phyloP scores from a whole-genome alignment of 345 rosid species.

The Populus euphratica region DNA sequence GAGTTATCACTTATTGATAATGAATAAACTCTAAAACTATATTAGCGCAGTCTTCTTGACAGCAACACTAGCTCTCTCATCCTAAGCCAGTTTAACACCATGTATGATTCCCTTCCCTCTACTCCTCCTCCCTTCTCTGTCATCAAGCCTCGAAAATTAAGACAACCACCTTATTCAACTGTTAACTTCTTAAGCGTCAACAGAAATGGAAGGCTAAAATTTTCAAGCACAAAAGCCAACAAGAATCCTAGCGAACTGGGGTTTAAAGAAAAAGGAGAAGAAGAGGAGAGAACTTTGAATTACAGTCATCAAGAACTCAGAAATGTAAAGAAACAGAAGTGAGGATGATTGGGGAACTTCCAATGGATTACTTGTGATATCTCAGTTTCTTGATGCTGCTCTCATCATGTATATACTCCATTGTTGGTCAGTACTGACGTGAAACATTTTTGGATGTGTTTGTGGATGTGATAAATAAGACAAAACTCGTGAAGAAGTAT shows the following conservation, averaged over 20 bases:
- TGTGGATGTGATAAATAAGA: no score
- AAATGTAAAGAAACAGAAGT: neutral
- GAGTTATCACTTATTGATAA: neutral
- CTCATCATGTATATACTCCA: no score
- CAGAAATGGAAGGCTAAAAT: constrained; percentile 15
- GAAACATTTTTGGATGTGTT: no score
- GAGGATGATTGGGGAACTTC: constrained; percentile 54
- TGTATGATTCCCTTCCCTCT: constrained; percentile 39
- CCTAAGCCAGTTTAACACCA: constrained; percentile 6
- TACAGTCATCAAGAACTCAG: constrained; percentile 2
- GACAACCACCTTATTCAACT: neutral
- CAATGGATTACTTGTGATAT: constrained; percentile 45
- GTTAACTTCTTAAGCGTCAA: neutral
- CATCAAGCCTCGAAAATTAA: constrained; percentile 10
- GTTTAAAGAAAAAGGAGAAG: constrained; percentile 24
- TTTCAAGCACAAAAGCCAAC: neutral
- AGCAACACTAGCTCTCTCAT: neutral
- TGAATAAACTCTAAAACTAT: neutral
- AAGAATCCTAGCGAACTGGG: constrained; percentile 25
- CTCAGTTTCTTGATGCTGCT: neutral
- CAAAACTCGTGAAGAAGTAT: no score
- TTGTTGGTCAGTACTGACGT: no score
- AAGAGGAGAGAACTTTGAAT: constrained; percentile 15
- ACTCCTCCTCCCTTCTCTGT: constrained; percentile 19
- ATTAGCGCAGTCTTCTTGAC: neutral